These are phyloP conservation scores for Sequoiadendron giganteum DNA, from an alignment of 75 land plant genomes.

Conservation along the genomic window DNA sequence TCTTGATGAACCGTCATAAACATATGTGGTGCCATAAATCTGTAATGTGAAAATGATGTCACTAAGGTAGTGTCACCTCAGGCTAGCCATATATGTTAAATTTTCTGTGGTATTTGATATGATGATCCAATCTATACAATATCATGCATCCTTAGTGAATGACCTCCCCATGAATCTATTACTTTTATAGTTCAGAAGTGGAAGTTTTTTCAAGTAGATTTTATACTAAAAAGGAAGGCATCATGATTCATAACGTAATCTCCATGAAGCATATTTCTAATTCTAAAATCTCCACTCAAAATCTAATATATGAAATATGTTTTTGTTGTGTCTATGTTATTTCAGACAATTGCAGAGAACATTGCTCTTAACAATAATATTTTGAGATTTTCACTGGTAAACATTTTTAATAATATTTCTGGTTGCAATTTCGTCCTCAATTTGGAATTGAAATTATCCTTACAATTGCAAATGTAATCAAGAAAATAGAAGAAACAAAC, in stretches of 20 bases:
- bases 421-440: background rate
- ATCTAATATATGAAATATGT: background rate
- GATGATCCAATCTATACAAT: background rate
- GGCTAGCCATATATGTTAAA: background rate
- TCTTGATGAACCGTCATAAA: background rate
- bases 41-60: slow-evolving; percentile 2
- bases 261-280: background rate
- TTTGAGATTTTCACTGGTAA: background rate
- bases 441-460: background rate
- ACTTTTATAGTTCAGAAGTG: background rate
- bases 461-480: background rate
- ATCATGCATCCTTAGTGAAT: background rate
- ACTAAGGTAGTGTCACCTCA: background rate
- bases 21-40: background rate
- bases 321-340: background rate
- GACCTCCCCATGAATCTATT: background rate
- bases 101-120: background rate
- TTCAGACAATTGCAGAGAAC: background rate
- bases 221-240: background rate
- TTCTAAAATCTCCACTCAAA: background rate
- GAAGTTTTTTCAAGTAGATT: background rate
- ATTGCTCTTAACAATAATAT: background rate
- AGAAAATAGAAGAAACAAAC: slow-evolving; percentile 18
- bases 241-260: background rate
- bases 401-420: background rate